Percentiles rank a stretch among this genome's conserved stretches.
phyloP scores from a whole-genome alignment of 2,329 filamentous ascomycete species.

The Apiospora koreana region DNA sequence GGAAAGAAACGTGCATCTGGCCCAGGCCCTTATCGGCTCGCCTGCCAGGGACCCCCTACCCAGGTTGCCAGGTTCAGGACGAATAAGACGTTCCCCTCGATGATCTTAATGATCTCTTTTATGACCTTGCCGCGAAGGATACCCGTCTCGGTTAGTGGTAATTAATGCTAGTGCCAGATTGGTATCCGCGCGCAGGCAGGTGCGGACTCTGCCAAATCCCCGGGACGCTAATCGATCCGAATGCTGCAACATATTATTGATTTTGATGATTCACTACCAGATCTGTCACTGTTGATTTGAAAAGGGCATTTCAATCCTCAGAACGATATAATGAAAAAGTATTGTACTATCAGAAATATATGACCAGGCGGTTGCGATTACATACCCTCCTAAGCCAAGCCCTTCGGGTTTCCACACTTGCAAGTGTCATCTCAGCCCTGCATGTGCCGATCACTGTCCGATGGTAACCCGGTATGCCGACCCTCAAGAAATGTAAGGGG shows the following conservation, averaged over 20 bases:
- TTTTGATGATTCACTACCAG: neutral
- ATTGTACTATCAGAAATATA: neutral
- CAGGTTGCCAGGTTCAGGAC: neutral
- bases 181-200: neutral
- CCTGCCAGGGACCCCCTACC: neutral
- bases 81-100: neutral
- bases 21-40: neutral
- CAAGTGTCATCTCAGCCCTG: neutral
- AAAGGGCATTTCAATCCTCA: neutral
- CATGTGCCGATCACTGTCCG: too few species aligned
- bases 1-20: neutral
- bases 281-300: neutral
- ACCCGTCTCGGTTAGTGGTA: neutral
- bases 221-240: neutral
- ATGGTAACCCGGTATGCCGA: neutral
- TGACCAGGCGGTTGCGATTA: neutral
- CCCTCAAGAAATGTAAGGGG: neutral
- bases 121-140: neutral
- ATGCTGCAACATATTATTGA: neutral
- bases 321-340: neutral
- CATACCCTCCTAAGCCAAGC: neutral
- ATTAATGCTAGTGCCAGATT: neutral
- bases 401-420: neutral
- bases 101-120: slow-evolving; percentile 1
- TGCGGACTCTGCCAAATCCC: neutral